Base-by-base conservation (phyloP, 805 yeast genomes). In the Myxozyma sirexii region DNA sequence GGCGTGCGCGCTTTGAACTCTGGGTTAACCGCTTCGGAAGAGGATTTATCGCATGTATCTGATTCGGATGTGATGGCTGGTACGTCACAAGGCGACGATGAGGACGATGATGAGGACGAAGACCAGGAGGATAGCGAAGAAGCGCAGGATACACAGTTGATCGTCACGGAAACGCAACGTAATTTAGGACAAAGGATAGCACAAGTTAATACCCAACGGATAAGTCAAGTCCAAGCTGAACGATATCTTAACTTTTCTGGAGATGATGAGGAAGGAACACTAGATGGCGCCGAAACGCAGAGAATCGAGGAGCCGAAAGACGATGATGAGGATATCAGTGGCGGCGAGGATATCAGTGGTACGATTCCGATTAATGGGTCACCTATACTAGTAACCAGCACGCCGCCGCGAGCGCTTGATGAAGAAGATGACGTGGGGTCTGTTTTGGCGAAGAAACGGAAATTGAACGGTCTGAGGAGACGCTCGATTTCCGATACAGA, bases 11-110 rank as follows among this genome's bases (percentile, higher is more conserved):
- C 17, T 19, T n/a, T 19, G 5, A 29, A 46, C 33, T 33, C 41
- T 6, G 50, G 39, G 39, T 26, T 39, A 7, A 24, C 52, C 2
- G 19, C 52, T 7, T 21, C 24, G 10, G 52, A 33, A 24, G 52
- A 35, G 21, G 52, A 37, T 21, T 21, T 48, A 7, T 48, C 52
- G 10, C 43, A 48, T 37, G 52, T 48, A 10, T 48, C 52, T 1
- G 52, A 35, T 12, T 48, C 52, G 3, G 52, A 48, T 46, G 50
- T 38, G 8, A 35, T 46, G 8, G 39, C 50, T 3, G 50, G 39
- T 31, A 46, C 50, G 3, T 46, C 50, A 15, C 38, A 46, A 46
- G 50, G 31, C 23, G 38, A 10, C 4, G 39, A 39, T 4, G 38
- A 29, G n/a, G 41, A 31, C 10, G 48, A 44, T 17, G 33, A n/a